These are phyloP conservation scores for Hyphopichia wangnamkhiaoensis DNA, from an alignment of 1,139 yeast genomes.

Conservation along the genomic window DNA sequence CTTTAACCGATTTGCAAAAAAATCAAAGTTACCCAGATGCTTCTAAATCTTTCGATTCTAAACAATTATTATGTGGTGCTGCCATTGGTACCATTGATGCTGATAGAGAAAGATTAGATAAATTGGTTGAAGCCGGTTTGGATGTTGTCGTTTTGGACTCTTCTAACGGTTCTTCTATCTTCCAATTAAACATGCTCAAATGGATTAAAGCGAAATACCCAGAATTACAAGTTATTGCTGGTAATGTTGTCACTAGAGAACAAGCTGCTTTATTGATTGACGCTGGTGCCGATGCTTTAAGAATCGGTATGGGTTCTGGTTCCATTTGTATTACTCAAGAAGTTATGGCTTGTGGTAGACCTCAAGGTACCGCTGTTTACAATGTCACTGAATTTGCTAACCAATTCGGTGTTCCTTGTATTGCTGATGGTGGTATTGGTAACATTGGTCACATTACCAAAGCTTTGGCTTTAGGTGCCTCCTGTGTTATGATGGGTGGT, in stretches of 20 bases:
- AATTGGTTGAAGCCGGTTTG: slow-evolving; percentile 93
- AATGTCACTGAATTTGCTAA: slow-evolving; percentile 85
- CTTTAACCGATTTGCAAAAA: slow-evolving; percentile 96
- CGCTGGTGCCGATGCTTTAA: slow-evolving; percentile 97
- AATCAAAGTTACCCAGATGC: slow-evolving; percentile 93
- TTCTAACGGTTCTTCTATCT: slow-evolving; percentile 94
- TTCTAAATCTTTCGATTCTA: slow-evolving; percentile 87
- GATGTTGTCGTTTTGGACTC: slow-evolving; percentile 96
- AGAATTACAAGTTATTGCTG: slow-evolving; percentile 86
- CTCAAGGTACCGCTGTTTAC: slow-evolving; percentile 97
- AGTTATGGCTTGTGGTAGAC: slow-evolving; percentile 99
- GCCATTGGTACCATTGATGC: slow-evolving; percentile 93
- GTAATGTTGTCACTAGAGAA: slow-evolving; percentile 98
- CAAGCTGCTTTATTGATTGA: slow-evolving; percentile 95
- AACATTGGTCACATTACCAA: slow-evolving; percentile 98
- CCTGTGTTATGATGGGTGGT: slow-evolving; percentile 99
- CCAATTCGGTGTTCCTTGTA: slow-evolving; percentile 91
- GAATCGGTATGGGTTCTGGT: slow-evolving; percentile 99
- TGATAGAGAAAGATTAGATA: slow-evolving; percentile 79
- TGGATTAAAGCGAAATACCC: slow-evolving; percentile 86
- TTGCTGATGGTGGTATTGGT: slow-evolving; percentile 99
- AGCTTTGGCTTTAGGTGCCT: slow-evolving; percentile 96
- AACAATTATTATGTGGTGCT: slow-evolving; percentile 98
- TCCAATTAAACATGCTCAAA: slow-evolving; percentile 90
- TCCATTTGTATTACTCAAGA: slow-evolving; percentile 99